These are phyloP conservation scores for Stephania cephalantha DNA, from an alignment of 164 flowering plant genomes.

Conservation along the genomic window DNA sequence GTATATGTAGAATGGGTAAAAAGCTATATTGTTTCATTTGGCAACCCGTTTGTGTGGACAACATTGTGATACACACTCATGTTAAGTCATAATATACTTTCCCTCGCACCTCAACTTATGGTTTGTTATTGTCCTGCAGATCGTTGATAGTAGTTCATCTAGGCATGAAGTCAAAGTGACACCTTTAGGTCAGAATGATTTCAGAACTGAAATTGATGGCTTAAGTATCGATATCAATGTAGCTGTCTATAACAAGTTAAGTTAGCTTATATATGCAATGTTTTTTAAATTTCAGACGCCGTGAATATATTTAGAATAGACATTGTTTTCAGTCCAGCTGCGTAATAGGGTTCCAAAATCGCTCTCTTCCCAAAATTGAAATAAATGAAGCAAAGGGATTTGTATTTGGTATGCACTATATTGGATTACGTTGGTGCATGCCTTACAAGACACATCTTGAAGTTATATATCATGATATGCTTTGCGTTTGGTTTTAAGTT, in stretches of 20 bases:
- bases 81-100: slow-evolving; percentile 5
- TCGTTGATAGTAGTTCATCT: slow-evolving; percentile 33
- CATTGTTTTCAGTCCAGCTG: not conserved
- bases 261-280: slow-evolving; percentile 9
- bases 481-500: too few relatives aligned
- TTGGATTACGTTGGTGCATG: too few relatives aligned
- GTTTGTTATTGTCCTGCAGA: slow-evolving; percentile 24
- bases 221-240: slow-evolving; percentile 43
- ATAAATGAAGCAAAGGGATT: too few relatives aligned
- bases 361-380: too few relatives aligned
- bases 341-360: too few relatives aligned
- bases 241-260: slow-evolving; percentile 66
- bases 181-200: slow-evolving; percentile 35
- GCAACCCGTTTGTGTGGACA: too few relatives aligned
- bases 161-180: slow-evolving; percentile 43
- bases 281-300: not conserved
- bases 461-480: too few relatives aligned
- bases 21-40: too few relatives aligned
- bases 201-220: slow-evolving; percentile 67
- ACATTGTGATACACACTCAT: not conserved
- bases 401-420: too few relatives aligned
- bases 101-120: not conserved
- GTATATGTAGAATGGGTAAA: too few relatives aligned
- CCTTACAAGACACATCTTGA: too few relatives aligned
- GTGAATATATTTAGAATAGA: not conserved